phyloP scores from a whole-genome alignment of 768 basidiomycete genomes.

The Guyanaporus albipodus region DNA sequence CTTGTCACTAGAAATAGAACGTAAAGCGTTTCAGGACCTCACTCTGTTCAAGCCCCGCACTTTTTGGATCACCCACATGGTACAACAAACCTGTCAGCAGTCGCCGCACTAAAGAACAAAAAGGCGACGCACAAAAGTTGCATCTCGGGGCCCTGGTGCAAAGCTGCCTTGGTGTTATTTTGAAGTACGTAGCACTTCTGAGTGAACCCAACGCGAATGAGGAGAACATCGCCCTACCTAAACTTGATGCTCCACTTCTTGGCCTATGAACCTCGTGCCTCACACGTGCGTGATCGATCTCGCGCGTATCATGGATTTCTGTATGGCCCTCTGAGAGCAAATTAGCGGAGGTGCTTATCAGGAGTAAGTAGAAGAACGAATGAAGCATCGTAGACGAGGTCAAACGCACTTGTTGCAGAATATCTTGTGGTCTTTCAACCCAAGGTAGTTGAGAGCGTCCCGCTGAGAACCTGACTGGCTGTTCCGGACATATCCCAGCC shows the following conservation, averaged over 20 bases:
- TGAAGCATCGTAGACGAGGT: no score
- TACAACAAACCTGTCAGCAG: background rate
- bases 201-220: constrained; percentile 61
- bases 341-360: constrained; percentile 39
- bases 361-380: background rate
- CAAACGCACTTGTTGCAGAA: constrained; percentile 58
- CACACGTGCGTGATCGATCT: constrained; percentile 43
- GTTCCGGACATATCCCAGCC: constrained; percentile 38
- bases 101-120: background rate
- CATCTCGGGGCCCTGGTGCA: constrained; percentile 32
- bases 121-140: constrained; percentile 49
- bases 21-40: constrained; percentile 68
- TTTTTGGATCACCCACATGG: no score
- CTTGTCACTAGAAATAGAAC: constrained; percentile 3
- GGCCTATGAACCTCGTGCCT: constrained; percentile 70
- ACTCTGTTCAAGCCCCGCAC: constrained; percentile 64
- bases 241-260: constrained; percentile 55
- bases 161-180: constrained; percentile 42
- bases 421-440: constrained; percentile 46
- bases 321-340: constrained; percentile 44
- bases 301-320: constrained; percentile 44
- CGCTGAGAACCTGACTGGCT: constrained; percentile 70
- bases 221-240: constrained; percentile 54
- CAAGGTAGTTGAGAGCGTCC: constrained; percentile 64
- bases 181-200: constrained; percentile 46